Base-by-base conservation (phyloP, 306 rosid species). In the Cicer chorassanicum region DNA sequence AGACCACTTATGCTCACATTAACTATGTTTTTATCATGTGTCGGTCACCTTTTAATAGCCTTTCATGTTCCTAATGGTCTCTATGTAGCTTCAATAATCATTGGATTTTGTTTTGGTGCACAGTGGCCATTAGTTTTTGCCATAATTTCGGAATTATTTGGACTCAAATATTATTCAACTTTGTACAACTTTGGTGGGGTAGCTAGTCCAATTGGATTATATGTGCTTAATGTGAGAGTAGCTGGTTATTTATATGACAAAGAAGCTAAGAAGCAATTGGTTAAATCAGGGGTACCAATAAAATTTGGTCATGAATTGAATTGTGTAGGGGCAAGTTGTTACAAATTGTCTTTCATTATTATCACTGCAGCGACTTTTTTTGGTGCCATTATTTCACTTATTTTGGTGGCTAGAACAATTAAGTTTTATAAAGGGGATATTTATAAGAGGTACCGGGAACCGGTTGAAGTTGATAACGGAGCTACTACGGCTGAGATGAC, bases 41-140 rank as follows among this genome's bases (percentile, higher is more conserved):
- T 70, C 1, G 88, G 89, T 10, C 89, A 89, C 16, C 75, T 89
- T 10, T 40, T 89, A 8, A 82, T 89, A 53, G 91, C 88, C 1
- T 87, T 87, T 5, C 16, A 77, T 19, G 87, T 88, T 3, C 7
- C 78, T 0, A 77, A 82, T 1, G 86, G 88, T 5, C 86, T 89
- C 18, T 89, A 89, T 42, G 55, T 65, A 2, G 91, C 93, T 1
- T 93, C 98, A 0, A 18, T 91, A 0, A 82, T 91, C 0, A 91
- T 86, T 8, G 98, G 98, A 6, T 88, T 91, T 14, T 81, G 89
- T 56, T 93, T 88, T 44, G 98, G 98, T 0, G 98, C 98, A 6
- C 93, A 89, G 1, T 91, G 96, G 97, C 97, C 93, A 0, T 42
- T 93, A 9, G 81, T 93, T 5, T 91, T 93, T n/a, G 88, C 97